A percentile compares a stretch with the other conserved stretches of the same genome.
Conservation (phyloP, 768 basidiomycete genomes). For the Rhizopogon vesiculosus region DNA sequence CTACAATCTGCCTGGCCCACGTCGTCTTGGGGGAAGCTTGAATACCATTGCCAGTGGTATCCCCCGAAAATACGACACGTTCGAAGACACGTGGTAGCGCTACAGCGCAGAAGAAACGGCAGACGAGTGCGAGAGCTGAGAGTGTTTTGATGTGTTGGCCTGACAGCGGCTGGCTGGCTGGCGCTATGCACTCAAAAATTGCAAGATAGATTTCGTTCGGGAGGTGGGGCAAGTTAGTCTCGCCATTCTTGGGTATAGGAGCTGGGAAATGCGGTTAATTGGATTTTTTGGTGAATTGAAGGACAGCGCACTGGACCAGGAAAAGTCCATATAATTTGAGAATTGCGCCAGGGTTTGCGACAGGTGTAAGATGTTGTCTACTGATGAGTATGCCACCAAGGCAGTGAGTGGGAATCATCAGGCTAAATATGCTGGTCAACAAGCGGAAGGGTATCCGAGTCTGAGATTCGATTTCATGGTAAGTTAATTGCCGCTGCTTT, state of each 20-base stretch:
- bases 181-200: constrained; percentile 32
- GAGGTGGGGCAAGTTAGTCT: constrained; percentile 22
- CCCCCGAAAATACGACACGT: constrained; percentile 17
- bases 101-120: constrained; percentile 36
- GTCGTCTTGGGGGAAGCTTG: neutral
- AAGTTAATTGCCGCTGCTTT: too few species aligned
- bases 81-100: constrained; percentile 37
- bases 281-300: neutral
- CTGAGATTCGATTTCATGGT: too few species aligned
- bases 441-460: too few species aligned
- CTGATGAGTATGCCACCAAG: neutral
- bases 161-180: constrained; percentile 7
- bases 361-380: neutral
- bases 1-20: constrained; percentile 26
- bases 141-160: constrained; percentile 9
- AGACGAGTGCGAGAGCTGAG: constrained; percentile 33
- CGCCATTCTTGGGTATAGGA: constrained; percentile 15
- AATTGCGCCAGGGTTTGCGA: neutral
- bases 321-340: neutral
- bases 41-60: constrained; percentile 10
- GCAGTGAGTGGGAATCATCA: neutral
- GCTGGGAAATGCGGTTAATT: constrained; percentile 11
- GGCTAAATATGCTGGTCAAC: too few species aligned
- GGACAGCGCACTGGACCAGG: neutral
- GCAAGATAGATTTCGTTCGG: constrained; percentile 41